Evolutionary conservation across 257 asterid genomes (phyloP), one percentile per base, ranked within the genome.

Genomic region (Solanum habrochaites): DNA sequence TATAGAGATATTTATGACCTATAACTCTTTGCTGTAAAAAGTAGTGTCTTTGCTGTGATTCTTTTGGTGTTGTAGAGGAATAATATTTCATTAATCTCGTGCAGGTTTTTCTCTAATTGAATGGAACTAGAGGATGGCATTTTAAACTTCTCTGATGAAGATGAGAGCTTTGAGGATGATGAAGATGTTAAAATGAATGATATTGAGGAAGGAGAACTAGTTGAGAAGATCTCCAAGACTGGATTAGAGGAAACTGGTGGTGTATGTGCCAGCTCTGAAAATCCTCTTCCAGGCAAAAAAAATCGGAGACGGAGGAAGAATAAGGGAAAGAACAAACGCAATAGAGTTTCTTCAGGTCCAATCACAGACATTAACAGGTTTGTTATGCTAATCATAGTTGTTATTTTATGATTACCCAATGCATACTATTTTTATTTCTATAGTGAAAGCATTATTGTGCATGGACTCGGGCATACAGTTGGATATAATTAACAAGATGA

Each of bases 121-220:
- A 94, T 94, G 98, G 95, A 92, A 87, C 90, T 93, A 84, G 95
- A 89, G 72, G 93, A 93, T 67, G 90, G 92, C 86, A 78, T 96
- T 86, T 88, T 93, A 1, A 95, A 93, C 87, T 83, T 91, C 11
- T 88, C 94, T 70, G 92, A 91, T 64, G 97, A 93, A 49, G 96
- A 88, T 37, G 98, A 90, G 85, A 88, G 85, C 87, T 18, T 87
- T 31, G 96, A 90, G 31, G 94, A 90, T 80, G 93, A 64, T 25
- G 89, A 89, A 71, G 98, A 96, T 92, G 92, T 93, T 85, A 95
- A 94, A 87, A 97, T 97, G 99, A 83, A 89, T 90, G 99, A 95
- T 89, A 91, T 91, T 85, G 98, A 96, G 88, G 98, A 94, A 73
- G 98, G 98, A 67, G 98, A 95, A 89, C 83, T 96, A 27, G 85